Base-by-base conservation (phyloP, 805 yeast species). In the Myxozyma kluyveri region DNA sequence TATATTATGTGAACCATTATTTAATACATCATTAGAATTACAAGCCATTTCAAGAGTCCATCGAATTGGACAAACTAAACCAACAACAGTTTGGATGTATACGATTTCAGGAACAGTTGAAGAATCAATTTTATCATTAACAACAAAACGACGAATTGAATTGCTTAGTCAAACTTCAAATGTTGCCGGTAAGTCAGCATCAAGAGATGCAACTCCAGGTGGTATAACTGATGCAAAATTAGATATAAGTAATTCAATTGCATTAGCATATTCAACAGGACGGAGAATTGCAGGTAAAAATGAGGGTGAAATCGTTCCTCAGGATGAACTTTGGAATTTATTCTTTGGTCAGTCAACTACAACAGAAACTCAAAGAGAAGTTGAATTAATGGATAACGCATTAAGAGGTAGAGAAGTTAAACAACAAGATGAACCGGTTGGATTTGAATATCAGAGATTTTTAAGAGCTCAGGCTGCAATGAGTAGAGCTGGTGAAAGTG, bases 21-120 rank as follows among this genome's bases (percentile, higher is more conserved):
- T 93, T 14, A 89, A 89, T 63, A 81, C 90, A 0, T 84, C 96
- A 1, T 74, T 89, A 43, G 98, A 93, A 61, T 66, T 88, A 14
- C 99, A 91, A 66, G 97, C 98, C 0, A 85, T 90, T 48, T 87
- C 95, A 45, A 77, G 99, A 57, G 82, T 93, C 39, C 96, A 91
- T 65, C 73, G 99, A 57, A 90, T 91, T 64, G 99, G 99, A 0
- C 99, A 93, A 67, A 77, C 75, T 2, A 72, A 76, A 40, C 81
- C 79, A 14, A 93, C 99, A 0, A 84, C 83, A 1, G 95, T 91
- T 1, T 93, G 98, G 96, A 84, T 86, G 79, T 89, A 91, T 71
- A 82, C 86, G 22, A 84, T 90, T 50, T 80, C 78, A 50, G 82
- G 84, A 37, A 82, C 96, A 0, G 95, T 93, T 14, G 99, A 93